Conservation (phyloP, 2,329 filamentous ascomycete genomes). For the Parasarocladium wereldwijsianum region DNA sequence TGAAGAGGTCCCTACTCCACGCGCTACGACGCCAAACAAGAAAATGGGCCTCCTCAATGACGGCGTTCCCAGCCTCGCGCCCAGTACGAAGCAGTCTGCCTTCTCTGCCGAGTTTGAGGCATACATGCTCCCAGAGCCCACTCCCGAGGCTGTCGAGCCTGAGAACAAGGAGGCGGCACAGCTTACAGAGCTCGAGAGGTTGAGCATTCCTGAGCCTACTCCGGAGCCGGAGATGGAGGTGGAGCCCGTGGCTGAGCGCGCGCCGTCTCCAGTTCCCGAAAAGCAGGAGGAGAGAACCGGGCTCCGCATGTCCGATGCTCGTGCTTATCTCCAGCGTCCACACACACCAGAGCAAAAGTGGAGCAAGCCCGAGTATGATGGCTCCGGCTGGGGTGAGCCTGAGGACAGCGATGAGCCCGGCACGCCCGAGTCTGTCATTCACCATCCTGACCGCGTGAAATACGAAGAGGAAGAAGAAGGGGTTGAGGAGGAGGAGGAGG, state of each 20-base stretch:
- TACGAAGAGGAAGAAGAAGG: conserved; percentile 24
- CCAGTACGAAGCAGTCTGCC: conserved; percentile 18
- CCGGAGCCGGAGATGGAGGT: conserved; percentile 8
- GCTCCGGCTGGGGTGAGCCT: conserved; percentile 44
- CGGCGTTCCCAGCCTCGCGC: conserved; percentile 22
- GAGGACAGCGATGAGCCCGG: conserved; percentile 44
- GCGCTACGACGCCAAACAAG: conserved; percentile 18
- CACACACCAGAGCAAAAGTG: conserved; percentile 33
- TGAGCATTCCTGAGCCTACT: conserved; percentile 7
- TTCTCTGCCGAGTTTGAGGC: conserved; percentile 30
- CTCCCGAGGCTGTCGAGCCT: conserved; percentile 12
- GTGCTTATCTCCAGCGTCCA: conserved; percentile 24
- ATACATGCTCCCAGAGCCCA: conserved; percentile 28
- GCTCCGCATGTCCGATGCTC: conserved; percentile 18
- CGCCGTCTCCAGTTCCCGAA: conserved; percentile 1
- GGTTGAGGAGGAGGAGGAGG: not conserved
- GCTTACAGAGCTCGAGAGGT: too few relatives aligned
- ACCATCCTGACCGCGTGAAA: conserved; percentile 44
- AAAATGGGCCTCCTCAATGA: conserved; percentile 10
- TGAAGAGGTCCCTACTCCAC: conserved; percentile 37
- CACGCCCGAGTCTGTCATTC: conserved; percentile 83
- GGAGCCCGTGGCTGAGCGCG: not conserved
- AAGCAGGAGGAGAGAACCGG: conserved; percentile 2
- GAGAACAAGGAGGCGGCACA: conserved; percentile 16
- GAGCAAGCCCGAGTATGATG: conserved; percentile 49